Conservation (phyloP, 805 yeast species). For the Komagataella ulmi region DNA sequence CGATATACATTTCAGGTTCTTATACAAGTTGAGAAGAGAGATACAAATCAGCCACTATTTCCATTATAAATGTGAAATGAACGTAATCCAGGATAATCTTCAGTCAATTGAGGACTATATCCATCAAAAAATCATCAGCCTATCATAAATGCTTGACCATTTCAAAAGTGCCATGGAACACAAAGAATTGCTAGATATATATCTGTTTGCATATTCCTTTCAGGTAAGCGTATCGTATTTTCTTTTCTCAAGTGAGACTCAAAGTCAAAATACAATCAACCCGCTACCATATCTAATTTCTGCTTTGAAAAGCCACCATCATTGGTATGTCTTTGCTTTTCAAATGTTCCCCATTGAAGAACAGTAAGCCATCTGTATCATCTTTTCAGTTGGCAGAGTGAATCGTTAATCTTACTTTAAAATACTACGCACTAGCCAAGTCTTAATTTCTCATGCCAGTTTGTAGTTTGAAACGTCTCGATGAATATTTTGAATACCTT, state of each 20-base stretch:
- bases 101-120: neutral
- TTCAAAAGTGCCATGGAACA: too few relatives aligned
- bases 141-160: too few relatives aligned
- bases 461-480: neutral
- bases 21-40: neutral
- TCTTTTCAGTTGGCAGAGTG: too few relatives aligned
- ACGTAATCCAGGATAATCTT: neutral
- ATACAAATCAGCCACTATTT: neutral
- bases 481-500: too few relatives aligned
- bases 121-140: neutral
- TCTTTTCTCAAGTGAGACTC: neutral
- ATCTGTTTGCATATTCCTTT: neutral
- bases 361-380: too few relatives aligned
- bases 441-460: neutral
- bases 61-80: neutral
- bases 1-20: neutral
- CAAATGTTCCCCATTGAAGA: too few relatives aligned
- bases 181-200: neutral
- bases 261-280: neutral
- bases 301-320: neutral
- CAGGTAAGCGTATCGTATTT: too few relatives aligned
- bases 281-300: neutral
- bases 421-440: neutral
- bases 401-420: too few relatives aligned
- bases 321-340: neutral